Evolutionary conservation across 371 early-diverging fungal genomes (phyloP), one percentile per base, ranked within the genome.

Genomic region (Syncephalastrum contaminatum): DNA sequence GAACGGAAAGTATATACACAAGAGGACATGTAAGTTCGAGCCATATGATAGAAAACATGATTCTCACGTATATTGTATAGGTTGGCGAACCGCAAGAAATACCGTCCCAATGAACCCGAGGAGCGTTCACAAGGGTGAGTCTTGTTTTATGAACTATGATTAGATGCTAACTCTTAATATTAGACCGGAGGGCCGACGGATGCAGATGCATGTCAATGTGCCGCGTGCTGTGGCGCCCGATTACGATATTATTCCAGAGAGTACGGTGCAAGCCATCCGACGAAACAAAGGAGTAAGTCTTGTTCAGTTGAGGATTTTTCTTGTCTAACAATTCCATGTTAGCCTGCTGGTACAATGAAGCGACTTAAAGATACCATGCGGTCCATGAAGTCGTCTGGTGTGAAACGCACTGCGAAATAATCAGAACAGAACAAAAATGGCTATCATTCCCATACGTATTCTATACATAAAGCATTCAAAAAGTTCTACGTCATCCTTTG

Each of bases 211-310:
- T 53, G 75, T 75, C 40, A 63, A 67, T 46, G 64, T 75, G 27
- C 79, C 79, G 50, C 73, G 66, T 56, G 73, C 75, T 10, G 75
- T 75, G 15, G 75, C 78, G 22, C 71, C 75, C 8, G 75, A 78
- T 53, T 80, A 75, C 53, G 80, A 80, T 54, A 68, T 80, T 57
- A 73, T 69, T 36, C 80, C 80, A 44, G 71, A 72, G 46, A 80
- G 80, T 24, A 70, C 63, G 2, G 61, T 76, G 3, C 68, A 70
- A 41, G 45, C 56, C 14, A 70, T 70, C 22, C 63, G 62, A 45
- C 58, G 53, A 27, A 69, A 56, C 41, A 62, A 57, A 46, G 59
- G 53, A 43, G 62, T 56, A 62, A 39, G 60, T 30, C 10, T 46
- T 13, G 0, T 7, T 44, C 3, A 8, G 13, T 12, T 46, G 16